These are phyloP conservation scores for Hypoxylon fuscum DNA, from an alignment of 495 filamentous ascomycete species.

Conservation along the genomic window DNA sequence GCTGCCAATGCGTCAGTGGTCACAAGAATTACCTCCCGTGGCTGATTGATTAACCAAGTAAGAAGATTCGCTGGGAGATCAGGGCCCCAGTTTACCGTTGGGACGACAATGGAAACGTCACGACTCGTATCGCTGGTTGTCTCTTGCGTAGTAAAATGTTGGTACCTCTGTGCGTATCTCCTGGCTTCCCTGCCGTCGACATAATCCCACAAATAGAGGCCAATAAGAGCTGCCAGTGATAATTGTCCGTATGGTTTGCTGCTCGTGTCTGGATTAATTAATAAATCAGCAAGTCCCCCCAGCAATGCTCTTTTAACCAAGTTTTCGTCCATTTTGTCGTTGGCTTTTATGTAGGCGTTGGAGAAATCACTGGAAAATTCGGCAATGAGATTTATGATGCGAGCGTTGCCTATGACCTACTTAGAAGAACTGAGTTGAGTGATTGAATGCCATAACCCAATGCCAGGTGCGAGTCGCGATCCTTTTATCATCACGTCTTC, in stretches of 20 bases:
- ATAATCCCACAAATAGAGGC: slow-evolving; percentile 31
- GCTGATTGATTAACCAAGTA: slow-evolving; percentile 13
- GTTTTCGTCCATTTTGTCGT: too few species aligned
- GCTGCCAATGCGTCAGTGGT: background rate
- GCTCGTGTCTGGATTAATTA: background rate
- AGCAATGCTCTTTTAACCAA: too few species aligned
- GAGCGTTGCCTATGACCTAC: too few species aligned
- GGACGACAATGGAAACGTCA: slow-evolving; percentile 25
- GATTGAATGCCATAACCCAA: too few species aligned
- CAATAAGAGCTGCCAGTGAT: background rate
- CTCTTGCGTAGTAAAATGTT: slow-evolving; percentile 2
- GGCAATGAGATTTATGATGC: too few species aligned
- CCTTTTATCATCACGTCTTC: too few species aligned
- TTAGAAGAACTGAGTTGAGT: too few species aligned
- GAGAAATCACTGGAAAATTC: too few species aligned
- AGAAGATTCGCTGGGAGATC: slow-evolving; percentile 7
- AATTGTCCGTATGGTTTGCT: background rate
- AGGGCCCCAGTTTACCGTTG: slow-evolving; percentile 30
- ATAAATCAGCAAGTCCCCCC: too few species aligned
- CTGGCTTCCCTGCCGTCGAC: slow-evolving; percentile 5
- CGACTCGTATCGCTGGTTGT: background rate
- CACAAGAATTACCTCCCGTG: slow-evolving; percentile 31
- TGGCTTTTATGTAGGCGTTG: too few species aligned
- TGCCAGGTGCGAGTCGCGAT: too few species aligned
- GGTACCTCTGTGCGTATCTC: background rate